A percentile compares a stretch with the other conserved stretches of the same genome.
Conservation (phyloP, 2,329 filamentous ascomycete genomes). For the Septoria petroselini region DNA sequence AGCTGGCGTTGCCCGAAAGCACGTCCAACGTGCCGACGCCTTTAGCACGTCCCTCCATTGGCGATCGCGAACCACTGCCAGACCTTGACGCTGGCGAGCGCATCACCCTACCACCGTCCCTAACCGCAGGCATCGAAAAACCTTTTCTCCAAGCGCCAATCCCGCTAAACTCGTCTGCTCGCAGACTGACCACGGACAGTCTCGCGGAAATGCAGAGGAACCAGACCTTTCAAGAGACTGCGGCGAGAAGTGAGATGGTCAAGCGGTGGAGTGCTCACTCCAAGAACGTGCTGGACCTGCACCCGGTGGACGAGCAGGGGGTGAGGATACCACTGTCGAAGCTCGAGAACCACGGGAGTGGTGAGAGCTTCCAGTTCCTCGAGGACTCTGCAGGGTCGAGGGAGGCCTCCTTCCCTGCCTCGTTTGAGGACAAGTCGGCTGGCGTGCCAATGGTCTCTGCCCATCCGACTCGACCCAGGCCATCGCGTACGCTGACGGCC, state of each 20-base stretch:
- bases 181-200: constrained; percentile 26
- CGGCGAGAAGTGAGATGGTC: constrained; percentile 26
- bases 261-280: constrained; percentile 31
- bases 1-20: constrained; percentile 40
- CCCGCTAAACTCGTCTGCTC: constrained; percentile 6
- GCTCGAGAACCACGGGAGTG: constrained; percentile 55
- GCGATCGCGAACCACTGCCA: constrained; percentile 37
- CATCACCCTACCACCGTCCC: constrained; percentile 30
- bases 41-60: constrained; percentile 43
- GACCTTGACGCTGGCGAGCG: constrained; percentile 28
- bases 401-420: constrained; percentile 52
- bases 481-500: neutral
- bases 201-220: constrained; percentile 28
- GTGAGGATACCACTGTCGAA: constrained; percentile 35
- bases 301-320: constrained; percentile 24
- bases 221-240: constrained; percentile 17
- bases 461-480: constrained; percentile 18
- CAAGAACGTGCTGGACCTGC: constrained; percentile 30
- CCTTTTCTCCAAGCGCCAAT: neutral
- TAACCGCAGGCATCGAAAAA: constrained; percentile 19
- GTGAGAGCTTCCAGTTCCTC: constrained; percentile 63
- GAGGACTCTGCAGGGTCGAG: constrained; percentile 60
- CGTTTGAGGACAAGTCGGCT: constrained; percentile 41
- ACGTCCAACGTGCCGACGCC: constrained; percentile 56
- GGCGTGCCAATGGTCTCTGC: constrained; percentile 26